These are phyloP conservation scores for Microstroma glucosiphilum DNA, from an alignment of 1,284 basidiomycete species.

Conservation along the genomic window DNA sequence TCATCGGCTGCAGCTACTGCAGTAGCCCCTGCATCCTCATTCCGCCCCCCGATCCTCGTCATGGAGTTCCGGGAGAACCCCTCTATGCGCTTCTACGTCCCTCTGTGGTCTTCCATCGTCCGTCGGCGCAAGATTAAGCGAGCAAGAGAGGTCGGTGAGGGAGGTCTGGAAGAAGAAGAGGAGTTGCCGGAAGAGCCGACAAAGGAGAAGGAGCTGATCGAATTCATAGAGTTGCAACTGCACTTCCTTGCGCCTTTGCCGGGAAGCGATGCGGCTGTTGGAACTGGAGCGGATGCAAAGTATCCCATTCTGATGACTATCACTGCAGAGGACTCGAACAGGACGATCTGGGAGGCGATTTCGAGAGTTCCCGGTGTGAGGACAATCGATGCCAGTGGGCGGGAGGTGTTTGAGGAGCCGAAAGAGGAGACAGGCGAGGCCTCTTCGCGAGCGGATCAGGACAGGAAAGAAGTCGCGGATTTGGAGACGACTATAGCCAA, in stretches of 20 bases:
- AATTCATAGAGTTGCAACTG: slow-evolving; percentile 1
- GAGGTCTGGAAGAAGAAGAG: not conserved
- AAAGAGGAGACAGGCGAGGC: slow-evolving; percentile 23
- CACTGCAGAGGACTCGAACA: not conserved
- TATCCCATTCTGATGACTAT: slow-evolving; percentile 3
- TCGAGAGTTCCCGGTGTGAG: slow-evolving; percentile 37
- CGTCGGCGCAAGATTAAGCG: slow-evolving; percentile 8
- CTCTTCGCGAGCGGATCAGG: slow-evolving; percentile 11
- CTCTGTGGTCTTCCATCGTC: slow-evolving; percentile 29
- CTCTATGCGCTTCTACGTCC: slow-evolving; percentile 42
- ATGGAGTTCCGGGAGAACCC: slow-evolving; percentile 49
- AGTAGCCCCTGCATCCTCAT: not conserved
- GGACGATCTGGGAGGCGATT: slow-evolving; percentile 37
- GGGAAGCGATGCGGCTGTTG: not conserved
- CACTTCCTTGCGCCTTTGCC: slow-evolving; percentile 4
- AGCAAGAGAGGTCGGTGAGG: slow-evolving; percentile 2
- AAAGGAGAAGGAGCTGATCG: slow-evolving; percentile 2
- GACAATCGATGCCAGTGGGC: slow-evolving; percentile 14
- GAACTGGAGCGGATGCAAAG: slow-evolving; percentile 4
- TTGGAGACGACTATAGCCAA: not conserved
- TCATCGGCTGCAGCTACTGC: not conserved
- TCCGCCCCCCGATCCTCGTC: slow-evolving; percentile 38
- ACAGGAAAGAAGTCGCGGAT: slow-evolving; percentile 26
- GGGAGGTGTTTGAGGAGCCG: slow-evolving; percentile 7
- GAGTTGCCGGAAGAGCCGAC: not conserved